Evolutionary conservation across 1,284 basidiomycete genomes (phyloP).

Genomic region (Hymenochaete sp.): DNA sequence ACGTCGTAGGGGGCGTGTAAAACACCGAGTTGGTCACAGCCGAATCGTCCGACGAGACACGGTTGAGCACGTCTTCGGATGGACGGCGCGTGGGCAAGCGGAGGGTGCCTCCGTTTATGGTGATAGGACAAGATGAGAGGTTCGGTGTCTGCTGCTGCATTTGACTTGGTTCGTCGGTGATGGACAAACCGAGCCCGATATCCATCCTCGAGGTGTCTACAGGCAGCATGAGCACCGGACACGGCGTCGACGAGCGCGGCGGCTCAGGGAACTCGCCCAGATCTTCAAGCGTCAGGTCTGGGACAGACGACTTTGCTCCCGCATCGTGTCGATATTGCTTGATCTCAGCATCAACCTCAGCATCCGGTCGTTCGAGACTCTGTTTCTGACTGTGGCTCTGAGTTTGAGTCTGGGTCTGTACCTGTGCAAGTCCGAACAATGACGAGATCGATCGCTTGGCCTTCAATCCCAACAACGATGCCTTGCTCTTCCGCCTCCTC

Average conservation of each 20-base stretch:
- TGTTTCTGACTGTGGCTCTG: too few species aligned
- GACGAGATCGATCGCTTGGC: slow-evolving; percentile 17
- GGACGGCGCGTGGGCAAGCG: background rate
- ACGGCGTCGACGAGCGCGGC: slow-evolving; percentile 1
- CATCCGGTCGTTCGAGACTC: background rate
- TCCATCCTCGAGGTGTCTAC: slow-evolving; percentile 8
- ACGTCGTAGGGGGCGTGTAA: slow-evolving; percentile 16
- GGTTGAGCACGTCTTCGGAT: slow-evolving; percentile 6
- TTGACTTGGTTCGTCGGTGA: background rate
- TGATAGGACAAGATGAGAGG: too few species aligned
- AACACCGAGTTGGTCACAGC: slow-evolving; percentile 14
- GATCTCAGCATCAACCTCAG: too few species aligned
- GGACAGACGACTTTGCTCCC: background rate
- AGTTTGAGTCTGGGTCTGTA: background rate
- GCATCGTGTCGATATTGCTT: too few species aligned
- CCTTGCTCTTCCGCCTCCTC: slow-evolving; percentile 15
- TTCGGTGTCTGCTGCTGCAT: background rate
- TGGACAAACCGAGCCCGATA: slow-evolving; percentile 7
- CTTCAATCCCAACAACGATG: slow-evolving; percentile 11
- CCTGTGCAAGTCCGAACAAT: slow-evolving; percentile 11
- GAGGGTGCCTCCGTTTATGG: too few species aligned
- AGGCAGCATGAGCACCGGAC: slow-evolving; percentile 14
- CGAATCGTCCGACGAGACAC: slow-evolving; percentile 10
- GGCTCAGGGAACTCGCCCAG: background rate
- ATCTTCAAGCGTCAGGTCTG: slow-evolving; percentile 3